A percentile compares a stretch with the other conserved stretches of the same genome.
Evolutionary conservation across 805 yeast genomes (phyloP).

Genomic region (Candida sakaeoensis): DNA sequence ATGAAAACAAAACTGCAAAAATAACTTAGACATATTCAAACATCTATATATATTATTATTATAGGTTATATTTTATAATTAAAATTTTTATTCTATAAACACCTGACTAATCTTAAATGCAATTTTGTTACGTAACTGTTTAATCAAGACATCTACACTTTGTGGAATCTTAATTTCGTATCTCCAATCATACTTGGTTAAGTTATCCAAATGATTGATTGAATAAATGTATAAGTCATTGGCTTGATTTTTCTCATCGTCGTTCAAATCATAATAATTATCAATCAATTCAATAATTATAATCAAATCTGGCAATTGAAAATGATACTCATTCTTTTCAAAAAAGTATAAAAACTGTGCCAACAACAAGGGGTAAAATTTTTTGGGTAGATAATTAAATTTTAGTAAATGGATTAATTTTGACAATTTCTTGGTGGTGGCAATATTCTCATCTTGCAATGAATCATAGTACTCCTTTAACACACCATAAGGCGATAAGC

Average conservation of each 20-base stretch:
- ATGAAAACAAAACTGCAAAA: too few relatives aligned
- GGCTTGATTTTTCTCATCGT: conserved; percentile 25
- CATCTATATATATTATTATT: conserved; percentile 1
- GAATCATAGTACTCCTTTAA: conserved; percentile 47
- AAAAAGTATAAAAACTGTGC: conserved; percentile 47
- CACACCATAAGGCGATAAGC: conserved; percentile 69
- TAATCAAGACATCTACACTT: conserved; percentile 22
- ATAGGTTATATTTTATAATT: not conserved
- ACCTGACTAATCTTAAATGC: conserved; percentile 32
- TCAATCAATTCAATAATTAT: conserved; percentile 38
- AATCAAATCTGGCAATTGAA: conserved; percentile 30
- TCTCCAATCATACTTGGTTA: conserved; percentile 37
- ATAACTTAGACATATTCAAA: not conserved
- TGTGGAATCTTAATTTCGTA: conserved; percentile 20
- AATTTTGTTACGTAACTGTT: conserved; percentile 28
- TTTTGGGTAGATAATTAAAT: conserved; percentile 43
- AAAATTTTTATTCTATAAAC: conserved; percentile 20
- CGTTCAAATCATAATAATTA: conserved; percentile 20
- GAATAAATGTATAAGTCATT: conserved; percentile 30
- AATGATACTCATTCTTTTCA: conserved; percentile 11
- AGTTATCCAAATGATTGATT: conserved; percentile 19
- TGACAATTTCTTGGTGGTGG: conserved; percentile 33
- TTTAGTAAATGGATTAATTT: conserved; percentile 47
- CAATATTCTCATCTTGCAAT: conserved; percentile 13
- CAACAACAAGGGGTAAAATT: conserved; percentile 46